These are phyloP conservation scores for Aspergillus texensis DNA, from an alignment of 2,329 filamentous ascomycete genomes.

Conservation along the genomic window DNA sequence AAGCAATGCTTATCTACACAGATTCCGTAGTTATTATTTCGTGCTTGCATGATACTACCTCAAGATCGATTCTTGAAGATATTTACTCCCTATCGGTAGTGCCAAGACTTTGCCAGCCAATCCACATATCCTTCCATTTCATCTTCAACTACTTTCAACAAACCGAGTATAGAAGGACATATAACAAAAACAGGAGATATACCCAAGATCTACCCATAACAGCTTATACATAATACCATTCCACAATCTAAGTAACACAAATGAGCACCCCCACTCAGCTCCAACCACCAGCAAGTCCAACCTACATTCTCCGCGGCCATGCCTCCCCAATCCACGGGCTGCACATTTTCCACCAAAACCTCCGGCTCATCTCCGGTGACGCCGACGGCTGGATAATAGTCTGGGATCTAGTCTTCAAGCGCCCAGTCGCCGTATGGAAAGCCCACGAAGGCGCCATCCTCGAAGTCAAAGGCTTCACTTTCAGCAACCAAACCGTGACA, in stretches of 20 bases:
- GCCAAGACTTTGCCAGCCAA: neutral
- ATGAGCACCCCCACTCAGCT: constrained; percentile 19
- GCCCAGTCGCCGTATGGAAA: constrained; percentile 81
- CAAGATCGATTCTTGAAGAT: neutral
- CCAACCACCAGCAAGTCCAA: constrained; percentile 57
- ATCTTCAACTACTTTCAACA: neutral
- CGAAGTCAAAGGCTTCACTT: constrained; percentile 73
- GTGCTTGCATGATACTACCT: neutral
- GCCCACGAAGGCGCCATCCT: constrained; percentile 79
- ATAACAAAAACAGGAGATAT: neutral
- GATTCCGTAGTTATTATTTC: too few relatives aligned
- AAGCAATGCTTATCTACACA: neutral
- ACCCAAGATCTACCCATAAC: neutral
- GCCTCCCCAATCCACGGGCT: constrained; percentile 76
- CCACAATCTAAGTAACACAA: neutral
- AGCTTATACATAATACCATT: neutral
- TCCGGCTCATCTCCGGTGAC: constrained; percentile 81
- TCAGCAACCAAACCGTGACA: constrained; percentile 52
- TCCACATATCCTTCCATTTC: too few relatives aligned
- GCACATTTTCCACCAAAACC: constrained; percentile 71
- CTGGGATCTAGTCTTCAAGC: constrained; percentile 82
- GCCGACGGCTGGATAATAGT: constrained; percentile 85
- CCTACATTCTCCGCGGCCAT: constrained; percentile 83
- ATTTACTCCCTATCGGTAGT: neutral
- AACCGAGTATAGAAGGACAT: neutral